Evolutionary conservation across 805 yeast species (phyloP), one percentile per base, ranked within the genome.

Genomic region (Babjeviella inositovora): DNA sequence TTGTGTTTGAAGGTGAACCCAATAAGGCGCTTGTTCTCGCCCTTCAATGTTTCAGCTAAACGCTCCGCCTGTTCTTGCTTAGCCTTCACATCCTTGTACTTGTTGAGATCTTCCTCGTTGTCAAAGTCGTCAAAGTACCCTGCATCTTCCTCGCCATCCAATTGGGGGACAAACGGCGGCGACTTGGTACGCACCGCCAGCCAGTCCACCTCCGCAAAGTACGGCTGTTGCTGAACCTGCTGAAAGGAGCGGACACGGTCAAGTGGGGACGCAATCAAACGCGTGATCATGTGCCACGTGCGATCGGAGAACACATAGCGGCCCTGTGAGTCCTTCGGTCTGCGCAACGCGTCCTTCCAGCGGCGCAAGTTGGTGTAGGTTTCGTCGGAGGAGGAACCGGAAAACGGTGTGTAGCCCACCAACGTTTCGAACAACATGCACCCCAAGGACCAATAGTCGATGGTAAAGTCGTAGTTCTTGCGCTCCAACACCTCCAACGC

Each of bases 81-180:
- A 32, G 87, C 92, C 58, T 90, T 73, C 8, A 90, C 98, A 39
- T 90, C 98, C 39, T 90, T 87, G 53, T 90, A 90, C 47, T 90
- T 85, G 31, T 87, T 90, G 97, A 90, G 84, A 45, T 87, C 93
- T 22, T 79, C 84, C 45, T 87, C 97, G 47, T 84, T 90, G 28
- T 81, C 81, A 46, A 90, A 90, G 47, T 90, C 98, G 50, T 90
- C 99, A 44, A 90, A 90, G 51, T 90, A 90, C 2, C 99, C 99
- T 0, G 97, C 97, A 51, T 90, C 99, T 32, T 84, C 90, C 39
- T 90, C 99, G 30, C 84, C 80, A 43, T 90, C 97, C 32, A 90
- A 60, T 38, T 92, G 95, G 3, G 99, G 99, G 11, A 90, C 79
- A 47, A 90, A 90, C 17, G 99, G 99, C 4, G 99, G 96, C 12